Evolutionary conservation across 441 rosid species (phyloP).

Genomic region (Jatropha multifida): DNA sequence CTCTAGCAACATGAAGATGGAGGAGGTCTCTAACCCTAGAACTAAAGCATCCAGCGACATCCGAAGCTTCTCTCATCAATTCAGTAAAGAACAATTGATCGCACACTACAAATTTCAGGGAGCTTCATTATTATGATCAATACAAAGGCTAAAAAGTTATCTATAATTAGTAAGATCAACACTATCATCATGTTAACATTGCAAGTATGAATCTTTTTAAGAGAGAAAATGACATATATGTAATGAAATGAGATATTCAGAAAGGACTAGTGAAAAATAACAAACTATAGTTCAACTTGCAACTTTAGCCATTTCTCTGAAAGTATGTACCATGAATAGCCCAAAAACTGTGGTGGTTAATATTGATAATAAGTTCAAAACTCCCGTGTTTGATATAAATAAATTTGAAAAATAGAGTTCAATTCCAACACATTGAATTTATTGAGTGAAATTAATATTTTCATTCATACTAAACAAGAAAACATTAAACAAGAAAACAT

Average conservation of each 20-base stretch:
- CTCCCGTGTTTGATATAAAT: not conserved
- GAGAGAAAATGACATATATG: not conserved
- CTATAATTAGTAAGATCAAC: not conserved
- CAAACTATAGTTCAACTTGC: not conserved
- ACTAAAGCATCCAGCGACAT: conserved; percentile 72
- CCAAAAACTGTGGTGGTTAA: not conserved
- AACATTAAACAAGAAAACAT: too few relatives aligned
- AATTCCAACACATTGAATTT: not conserved
- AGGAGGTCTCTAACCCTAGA: conserved; percentile 76
- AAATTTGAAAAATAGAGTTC: not conserved
- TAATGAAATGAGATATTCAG: not conserved
- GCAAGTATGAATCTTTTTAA: not conserved
- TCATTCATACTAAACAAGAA: too few relatives aligned
- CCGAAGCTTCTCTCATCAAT: conserved; percentile 80
- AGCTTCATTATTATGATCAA: not conserved
- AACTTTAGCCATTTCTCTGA: too few relatives aligned
- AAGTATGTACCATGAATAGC: not conserved
- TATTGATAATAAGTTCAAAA: not conserved
- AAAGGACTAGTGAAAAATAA: not conserved
- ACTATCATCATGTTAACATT: not conserved
- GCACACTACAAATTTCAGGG: conserved; percentile 48
- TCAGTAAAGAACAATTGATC: conserved; percentile 81
- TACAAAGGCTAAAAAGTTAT: not conserved
- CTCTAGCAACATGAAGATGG: conserved; percentile 67
- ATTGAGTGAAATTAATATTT: too few relatives aligned